Conservation (phyloP, 148 eudicot genomes). For the Rhododendron ovatum region DNA sequence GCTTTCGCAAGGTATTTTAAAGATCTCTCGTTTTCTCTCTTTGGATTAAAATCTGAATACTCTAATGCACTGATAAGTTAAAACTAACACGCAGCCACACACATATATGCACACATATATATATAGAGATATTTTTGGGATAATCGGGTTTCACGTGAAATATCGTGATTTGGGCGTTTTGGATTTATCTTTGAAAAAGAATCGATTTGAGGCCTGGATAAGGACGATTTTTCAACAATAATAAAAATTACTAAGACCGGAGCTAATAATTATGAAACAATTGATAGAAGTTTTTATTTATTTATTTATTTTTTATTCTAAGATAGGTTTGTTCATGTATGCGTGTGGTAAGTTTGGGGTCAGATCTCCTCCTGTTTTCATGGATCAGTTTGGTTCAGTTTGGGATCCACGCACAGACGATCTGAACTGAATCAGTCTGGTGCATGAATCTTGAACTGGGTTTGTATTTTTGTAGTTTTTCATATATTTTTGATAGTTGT, state of each 20-base stretch:
- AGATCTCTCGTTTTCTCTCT: constrained; percentile 1
- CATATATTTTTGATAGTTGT: background rate
- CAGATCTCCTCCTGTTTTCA: background rate
- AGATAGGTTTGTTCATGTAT: background rate
- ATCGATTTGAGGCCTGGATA: background rate
- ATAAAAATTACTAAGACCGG: background rate
- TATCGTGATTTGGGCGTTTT: background rate
- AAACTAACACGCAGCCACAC: background rate
- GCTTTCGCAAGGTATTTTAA: constrained; percentile 74
- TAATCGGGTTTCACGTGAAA: background rate
- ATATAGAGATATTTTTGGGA: background rate
- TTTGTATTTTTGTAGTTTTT: background rate
- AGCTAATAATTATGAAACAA: background rate
- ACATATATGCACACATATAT: background rate
- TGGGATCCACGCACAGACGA: background rate
- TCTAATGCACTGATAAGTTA: background rate
- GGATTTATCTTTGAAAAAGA: background rate
- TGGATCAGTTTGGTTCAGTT: background rate
- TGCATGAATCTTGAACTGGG: background rate
- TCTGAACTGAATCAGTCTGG: background rate
- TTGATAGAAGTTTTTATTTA: background rate
- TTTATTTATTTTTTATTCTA: background rate
- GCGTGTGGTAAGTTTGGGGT: background rate
- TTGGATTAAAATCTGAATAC: background rate
- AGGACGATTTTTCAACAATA: background rate